A percentile compares a stretch with the other conserved stretches of the same genome.
Conservation (phyloP, 345 rosid species). For the Geranium rotundifolium region DNA sequence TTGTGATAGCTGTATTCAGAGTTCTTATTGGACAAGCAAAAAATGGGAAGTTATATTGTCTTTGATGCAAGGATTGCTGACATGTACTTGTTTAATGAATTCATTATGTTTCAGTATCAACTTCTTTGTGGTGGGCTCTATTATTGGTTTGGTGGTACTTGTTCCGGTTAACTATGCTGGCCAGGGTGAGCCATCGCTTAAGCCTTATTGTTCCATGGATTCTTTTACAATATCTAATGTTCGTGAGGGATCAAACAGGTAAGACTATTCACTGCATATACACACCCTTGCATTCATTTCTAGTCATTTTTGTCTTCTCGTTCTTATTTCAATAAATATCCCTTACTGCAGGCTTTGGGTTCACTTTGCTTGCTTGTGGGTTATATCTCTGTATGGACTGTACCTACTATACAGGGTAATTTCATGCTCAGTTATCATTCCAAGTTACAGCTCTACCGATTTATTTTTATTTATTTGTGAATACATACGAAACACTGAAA, state of each 20-base stretch:
- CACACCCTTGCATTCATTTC: not conserved
- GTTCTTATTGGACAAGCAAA: too few species aligned
- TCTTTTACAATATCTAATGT: constrained; percentile 64
- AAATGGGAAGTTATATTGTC: too few species aligned
- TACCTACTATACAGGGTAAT: constrained; percentile 59
- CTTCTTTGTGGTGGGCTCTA: constrained; percentile 58
- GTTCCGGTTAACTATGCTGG: constrained; percentile 65
- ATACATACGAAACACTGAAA: too few species aligned
- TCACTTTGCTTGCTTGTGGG: constrained; percentile 74
- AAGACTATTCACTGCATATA: not conserved
- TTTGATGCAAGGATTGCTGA: not conserved
- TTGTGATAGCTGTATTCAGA: too few species aligned
- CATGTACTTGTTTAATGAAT: too few species aligned
- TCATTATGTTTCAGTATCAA: constrained; percentile 51
- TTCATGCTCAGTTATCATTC: not conserved
- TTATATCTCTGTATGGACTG: constrained; percentile 61
- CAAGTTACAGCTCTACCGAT: too few species aligned
- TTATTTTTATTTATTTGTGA: too few species aligned
- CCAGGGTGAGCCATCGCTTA: constrained; percentile 27
- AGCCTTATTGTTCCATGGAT: constrained; percentile 38
- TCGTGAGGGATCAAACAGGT: constrained; percentile 65
- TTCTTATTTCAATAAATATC: not conserved
- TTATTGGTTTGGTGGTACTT: constrained; percentile 54
- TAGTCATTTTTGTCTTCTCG: not conserved
- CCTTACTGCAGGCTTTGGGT: constrained; percentile 65